Evolutionary conservation across 2,329 filamentous ascomycete species (phyloP), one percentile per base, ranked within the genome.

Genomic region (Stemphylium beticola): DNA sequence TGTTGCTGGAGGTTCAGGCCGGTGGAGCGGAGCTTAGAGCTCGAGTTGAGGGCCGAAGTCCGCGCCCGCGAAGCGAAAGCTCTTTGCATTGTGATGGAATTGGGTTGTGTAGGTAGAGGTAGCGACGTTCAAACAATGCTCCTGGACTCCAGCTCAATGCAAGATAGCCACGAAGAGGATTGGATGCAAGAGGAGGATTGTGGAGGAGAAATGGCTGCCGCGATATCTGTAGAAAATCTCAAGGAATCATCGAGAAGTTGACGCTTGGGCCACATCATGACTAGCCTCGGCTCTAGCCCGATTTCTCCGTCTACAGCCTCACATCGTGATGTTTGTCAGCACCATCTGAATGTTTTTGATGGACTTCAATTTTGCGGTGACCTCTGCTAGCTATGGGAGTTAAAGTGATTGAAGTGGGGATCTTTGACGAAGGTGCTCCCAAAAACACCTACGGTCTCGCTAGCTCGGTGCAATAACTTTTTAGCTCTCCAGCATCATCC

Each of bases 51-150:
- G 83, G 88, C 87, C 68, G 92, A 90, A 76, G 91, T 87, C 82
- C 92, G 85, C 73, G 90, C 83, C 77, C 86, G 84, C 70, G 91
- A 91, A 76, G 90, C 87, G 76, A 99, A 85, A 81, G 92, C 92
- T 81, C 95, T 91, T 86, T 99, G 95, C 95, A 99, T 99, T 76
- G 79, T 90, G 81, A 61, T 32, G 45, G 55, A 45, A 62, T 63
- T 57, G 58, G 44, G 41, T 60, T 62, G 56, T 62, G 62, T 61
- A n/a, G 53, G 46, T 54, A 57, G 45, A 52, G 42, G 42, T 60
- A 50, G 34, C 26, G 54, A 73, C 61, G 62, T 41, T 67, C 60
- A 71, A 60, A 59, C 61, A 55, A 63, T 73, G 66, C 68, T 69
- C 68, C 69, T 50, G 62, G 66, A 74, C 72, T 75, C 72, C 71